Evolutionary conservation across 2,329 filamentous ascomycete genomes (phyloP).

Genomic region (Eurotiales sp.): DNA sequence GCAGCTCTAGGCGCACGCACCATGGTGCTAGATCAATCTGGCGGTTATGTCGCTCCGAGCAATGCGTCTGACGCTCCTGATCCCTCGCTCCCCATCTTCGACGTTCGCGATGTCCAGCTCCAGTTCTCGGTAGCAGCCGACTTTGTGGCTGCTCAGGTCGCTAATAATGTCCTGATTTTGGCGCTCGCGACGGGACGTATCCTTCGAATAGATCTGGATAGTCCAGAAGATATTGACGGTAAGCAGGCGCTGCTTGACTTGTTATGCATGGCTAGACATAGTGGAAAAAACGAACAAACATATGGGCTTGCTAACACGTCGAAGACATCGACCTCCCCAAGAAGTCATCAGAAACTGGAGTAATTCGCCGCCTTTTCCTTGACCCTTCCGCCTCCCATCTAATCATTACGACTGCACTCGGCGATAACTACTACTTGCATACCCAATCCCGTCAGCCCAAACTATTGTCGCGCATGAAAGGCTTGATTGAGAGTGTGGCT

Average conservation of each 20-base stretch:
- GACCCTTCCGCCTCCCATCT: conserved; percentile 95
- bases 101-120: conserved; percentile 85
- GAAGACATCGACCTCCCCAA: conserved; percentile 91
- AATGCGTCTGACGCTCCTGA: conserved; percentile 59
- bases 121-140: conserved; percentile 92
- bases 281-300: too few species aligned
- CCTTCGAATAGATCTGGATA: conserved; percentile 88
- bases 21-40: conserved; percentile 69
- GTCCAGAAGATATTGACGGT: conserved; percentile 93
- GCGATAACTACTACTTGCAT: conserved; percentile 97
- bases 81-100: conserved; percentile 78
- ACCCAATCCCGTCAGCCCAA: conserved; percentile 88
- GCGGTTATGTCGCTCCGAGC: conserved; percentile 68
- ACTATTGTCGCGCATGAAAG: conserved; percentile 74
- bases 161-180: conserved; percentile 92
- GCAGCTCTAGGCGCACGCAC: conserved; percentile 30
- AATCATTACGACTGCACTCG: conserved; percentile 82
- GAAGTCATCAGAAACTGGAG: conserved; percentile 82
- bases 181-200: conserved; percentile 90
- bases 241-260: too few species aligned
- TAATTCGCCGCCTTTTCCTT: conserved; percentile 94
- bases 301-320: conserved; percentile 6
- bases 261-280: too few species aligned
- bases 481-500: conserved; percentile 85
- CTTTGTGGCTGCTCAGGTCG: conserved; percentile 93